phyloP scores from a whole-genome alignment of 2,329 filamentous ascomycete genomes.

The Fusarium sp. region DNA sequence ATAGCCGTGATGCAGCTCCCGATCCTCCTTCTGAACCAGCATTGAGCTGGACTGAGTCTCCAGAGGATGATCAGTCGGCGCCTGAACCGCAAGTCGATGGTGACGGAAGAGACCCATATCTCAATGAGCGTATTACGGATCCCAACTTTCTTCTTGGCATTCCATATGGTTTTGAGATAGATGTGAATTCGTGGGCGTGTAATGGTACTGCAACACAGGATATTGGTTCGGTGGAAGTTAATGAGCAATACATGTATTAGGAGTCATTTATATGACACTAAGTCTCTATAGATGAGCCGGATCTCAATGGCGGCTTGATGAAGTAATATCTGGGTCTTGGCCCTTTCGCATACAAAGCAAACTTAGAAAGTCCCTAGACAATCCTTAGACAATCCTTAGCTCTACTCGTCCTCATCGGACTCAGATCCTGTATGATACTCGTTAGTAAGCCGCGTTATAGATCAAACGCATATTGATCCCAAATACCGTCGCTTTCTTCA shows the following conservation, averaged over 20 bases:
- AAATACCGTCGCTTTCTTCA: constrained; percentile 44
- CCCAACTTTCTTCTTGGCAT: constrained; percentile 41
- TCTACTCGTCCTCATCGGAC: constrained; percentile 7
- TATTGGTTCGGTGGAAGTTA: constrained; percentile 32
- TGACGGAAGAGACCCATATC: constrained; percentile 18
- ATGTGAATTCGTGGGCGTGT: constrained; percentile 40
- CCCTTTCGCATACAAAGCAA: neutral
- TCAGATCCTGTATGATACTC: constrained; percentile 9
- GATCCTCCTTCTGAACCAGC: constrained; percentile 35
- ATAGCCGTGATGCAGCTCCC: constrained; percentile 51
- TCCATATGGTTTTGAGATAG: constrained; percentile 37
- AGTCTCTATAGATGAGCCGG: no score
- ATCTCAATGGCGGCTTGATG: no score
- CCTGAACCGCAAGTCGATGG: constrained; percentile 30
- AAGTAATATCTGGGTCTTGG: no score
- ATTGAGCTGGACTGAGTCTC: constrained; percentile 39
- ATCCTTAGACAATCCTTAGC: neutral
- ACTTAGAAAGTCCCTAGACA: neutral
- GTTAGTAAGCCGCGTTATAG: constrained; percentile 41
- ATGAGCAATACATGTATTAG: constrained; percentile 47
- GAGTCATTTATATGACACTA: neutral
- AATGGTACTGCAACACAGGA: constrained; percentile 32
- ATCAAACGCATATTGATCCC: constrained; percentile 47
- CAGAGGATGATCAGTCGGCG: constrained; percentile 38
- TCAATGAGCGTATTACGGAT: constrained; percentile 29